Conservation (phyloP, 2,329 filamentous ascomycete genomes). For the Graphilbum ipis-grandicollis region DNA sequence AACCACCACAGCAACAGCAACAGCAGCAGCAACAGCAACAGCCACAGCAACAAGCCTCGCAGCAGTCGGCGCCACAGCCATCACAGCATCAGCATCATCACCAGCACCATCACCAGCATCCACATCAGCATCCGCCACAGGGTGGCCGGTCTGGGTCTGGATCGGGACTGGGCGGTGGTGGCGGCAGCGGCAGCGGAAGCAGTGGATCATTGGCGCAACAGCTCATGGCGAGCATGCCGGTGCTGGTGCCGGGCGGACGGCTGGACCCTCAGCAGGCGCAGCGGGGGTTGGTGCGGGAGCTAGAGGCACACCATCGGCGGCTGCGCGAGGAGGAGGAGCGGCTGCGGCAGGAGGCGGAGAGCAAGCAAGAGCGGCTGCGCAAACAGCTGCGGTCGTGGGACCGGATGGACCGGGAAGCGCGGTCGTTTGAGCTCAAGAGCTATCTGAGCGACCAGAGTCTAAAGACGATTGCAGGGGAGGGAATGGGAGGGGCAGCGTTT, state of each 20-base stretch:
- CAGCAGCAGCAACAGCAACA: background rate
- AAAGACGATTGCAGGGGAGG: slow-evolving; percentile 38
- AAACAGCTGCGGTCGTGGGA: slow-evolving; percentile 36
- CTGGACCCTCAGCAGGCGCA: slow-evolving; percentile 29
- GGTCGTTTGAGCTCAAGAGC: slow-evolving; percentile 35
- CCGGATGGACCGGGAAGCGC: slow-evolving; percentile 33
- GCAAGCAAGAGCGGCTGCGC: slow-evolving; percentile 35
- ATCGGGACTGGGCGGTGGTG: background rate
- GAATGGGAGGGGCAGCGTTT: slow-evolving; percentile 36
- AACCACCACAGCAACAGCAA: background rate
- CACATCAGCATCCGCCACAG: background rate
- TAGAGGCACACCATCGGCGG: slow-evolving; percentile 34
- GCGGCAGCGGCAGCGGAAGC: background rate
- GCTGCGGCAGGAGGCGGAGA: slow-evolving; percentile 32
- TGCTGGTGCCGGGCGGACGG: slow-evolving; percentile 34
- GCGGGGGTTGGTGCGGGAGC: slow-evolving; percentile 32
- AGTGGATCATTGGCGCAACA: slow-evolving; percentile 29
- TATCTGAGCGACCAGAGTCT: slow-evolving; percentile 39
- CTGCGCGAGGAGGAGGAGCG: slow-evolving; percentile 41
- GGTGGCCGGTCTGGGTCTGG: background rate
- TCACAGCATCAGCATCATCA: background rate
- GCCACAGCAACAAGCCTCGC: slow-evolving; percentile 2
- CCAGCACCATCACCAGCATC: background rate
- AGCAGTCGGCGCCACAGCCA: background rate
- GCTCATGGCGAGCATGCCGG: slow-evolving; percentile 31